Percentiles rank a stretch among this genome's conserved stretches.
Conservation (phyloP, 164 flowering plant genomes). For the Nelumbo lutea region DNA sequence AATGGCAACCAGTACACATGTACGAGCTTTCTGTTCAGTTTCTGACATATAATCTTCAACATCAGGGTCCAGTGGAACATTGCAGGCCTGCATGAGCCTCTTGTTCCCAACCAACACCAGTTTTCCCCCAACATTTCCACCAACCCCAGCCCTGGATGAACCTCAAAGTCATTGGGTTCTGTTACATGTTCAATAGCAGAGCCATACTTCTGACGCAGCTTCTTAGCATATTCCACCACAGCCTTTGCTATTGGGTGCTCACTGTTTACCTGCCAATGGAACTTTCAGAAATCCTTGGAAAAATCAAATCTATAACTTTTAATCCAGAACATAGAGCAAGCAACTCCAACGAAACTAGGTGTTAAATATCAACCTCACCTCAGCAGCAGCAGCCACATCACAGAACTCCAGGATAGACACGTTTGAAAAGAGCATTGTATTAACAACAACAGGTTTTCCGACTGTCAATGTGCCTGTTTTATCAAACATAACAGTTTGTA, state of each 20-base stretch:
- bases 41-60: constrained; percentile 55
- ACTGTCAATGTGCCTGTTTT: constrained; percentile 90
- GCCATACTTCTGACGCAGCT: constrained; percentile 42
- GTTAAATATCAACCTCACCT: constrained; percentile 41
- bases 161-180: constrained; percentile 71
- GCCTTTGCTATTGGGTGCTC: constrained; percentile 97
- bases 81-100: constrained; percentile 57
- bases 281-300: background rate
- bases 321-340: background rate
- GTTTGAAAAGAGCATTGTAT: constrained; percentile 55
- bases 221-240: constrained; percentile 67
- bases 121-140: constrained; percentile 58
- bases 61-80: constrained; percentile 42
- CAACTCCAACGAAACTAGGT: background rate
- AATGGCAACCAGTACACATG: constrained; percentile 72
- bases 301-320: background rate
- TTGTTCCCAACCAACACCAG: constrained; percentile 76
- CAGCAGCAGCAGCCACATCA: constrained; percentile 61
- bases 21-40: constrained; percentile 71
- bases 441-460: constrained; percentile 86
- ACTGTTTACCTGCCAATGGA: constrained; percentile 62
- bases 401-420: constrained; percentile 71
- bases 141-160: constrained; percentile 82
- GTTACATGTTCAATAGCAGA: constrained; percentile 26
- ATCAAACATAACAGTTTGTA: constrained; percentile 78